These are phyloP conservation scores for Harringtonia aguacate DNA, from an alignment of 2,329 filamentous ascomycete species.

Conservation along the genomic window DNA sequence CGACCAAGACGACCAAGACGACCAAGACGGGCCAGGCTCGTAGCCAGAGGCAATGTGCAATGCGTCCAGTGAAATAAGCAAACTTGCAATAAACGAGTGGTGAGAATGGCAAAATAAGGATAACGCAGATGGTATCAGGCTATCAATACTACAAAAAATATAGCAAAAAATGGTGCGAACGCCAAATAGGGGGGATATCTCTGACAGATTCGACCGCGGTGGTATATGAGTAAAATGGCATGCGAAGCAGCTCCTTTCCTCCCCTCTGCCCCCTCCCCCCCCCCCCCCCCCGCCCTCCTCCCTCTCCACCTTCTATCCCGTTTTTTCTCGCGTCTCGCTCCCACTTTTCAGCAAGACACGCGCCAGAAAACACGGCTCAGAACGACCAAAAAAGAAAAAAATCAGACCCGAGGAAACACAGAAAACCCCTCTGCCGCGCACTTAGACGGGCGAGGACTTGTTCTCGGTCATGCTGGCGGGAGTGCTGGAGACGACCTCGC, in stretches of 20 bases:
- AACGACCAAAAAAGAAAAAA: background rate
- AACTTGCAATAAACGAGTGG: too few relatives aligned
- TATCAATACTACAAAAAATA: constrained; percentile 2
- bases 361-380: background rate
- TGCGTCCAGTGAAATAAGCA: too few relatives aligned
- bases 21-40: too few relatives aligned
- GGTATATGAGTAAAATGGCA: constrained; percentile 1
- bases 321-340: too few relatives aligned
- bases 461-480: constrained; percentile 12
- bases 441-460: constrained; percentile 1
- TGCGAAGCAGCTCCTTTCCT: background rate
- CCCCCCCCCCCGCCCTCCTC: background rate
- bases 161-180: background rate
- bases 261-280: background rate
- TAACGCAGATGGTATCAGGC: constrained; percentile 4
- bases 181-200: too few relatives aligned
- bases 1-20: too few relatives aligned
- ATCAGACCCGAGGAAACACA: too few relatives aligned
- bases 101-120: background rate
- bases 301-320: too few relatives aligned
- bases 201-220: background rate
- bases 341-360: too few relatives aligned
- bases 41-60: too few relatives aligned
- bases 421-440: background rate
- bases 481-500: constrained; percentile 11